Evolutionary conservation across 805 yeast species (phyloP).

Genomic region (Sugiyamaella qingdaonensis): DNA sequence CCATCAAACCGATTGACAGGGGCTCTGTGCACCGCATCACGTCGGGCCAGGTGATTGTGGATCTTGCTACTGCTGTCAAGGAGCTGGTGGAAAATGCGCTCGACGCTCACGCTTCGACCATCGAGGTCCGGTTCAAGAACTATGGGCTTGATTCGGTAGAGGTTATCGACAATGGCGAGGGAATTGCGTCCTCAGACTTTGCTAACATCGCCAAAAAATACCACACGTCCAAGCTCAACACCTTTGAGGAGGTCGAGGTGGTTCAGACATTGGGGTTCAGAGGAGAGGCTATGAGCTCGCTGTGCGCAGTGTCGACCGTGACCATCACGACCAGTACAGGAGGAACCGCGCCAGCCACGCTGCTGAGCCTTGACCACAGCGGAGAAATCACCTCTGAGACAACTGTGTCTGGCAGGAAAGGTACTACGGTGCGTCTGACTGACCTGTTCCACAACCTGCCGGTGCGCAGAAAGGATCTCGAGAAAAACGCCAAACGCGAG

Average conservation of each 20-base stretch:
- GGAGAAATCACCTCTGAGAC: constrained; percentile 48
- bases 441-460: constrained; percentile 69
- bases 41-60: constrained; percentile 90
- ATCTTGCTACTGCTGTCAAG: constrained; percentile 70
- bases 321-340: constrained; percentile 44
- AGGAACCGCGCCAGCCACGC: constrained; percentile 46
- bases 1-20: constrained; percentile 39
- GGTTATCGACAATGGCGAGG: constrained; percentile 70
- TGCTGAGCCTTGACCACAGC: constrained; percentile 47
- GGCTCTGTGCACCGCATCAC: constrained; percentile 71
- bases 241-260: constrained; percentile 36
- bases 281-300: constrained; percentile 63
- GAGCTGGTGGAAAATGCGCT: constrained; percentile 84
- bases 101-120: constrained; percentile 67
- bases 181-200: constrained; percentile 52
- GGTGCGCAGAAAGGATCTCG: constrained; percentile 73
- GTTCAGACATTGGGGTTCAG: constrained; percentile 58
- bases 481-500: constrained; percentile 63
- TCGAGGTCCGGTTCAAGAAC: constrained; percentile 65
- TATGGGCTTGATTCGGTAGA: constrained; percentile 72
- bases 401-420: constrained; percentile 51
- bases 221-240: constrained; percentile 52
- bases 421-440: constrained; percentile 60
- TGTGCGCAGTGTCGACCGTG: constrained; percentile 47
- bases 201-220: constrained; percentile 43